These are phyloP conservation scores for Pichia sp. DNA, from an alignment of 1,139 yeast species.

Conservation along the genomic window DNA sequence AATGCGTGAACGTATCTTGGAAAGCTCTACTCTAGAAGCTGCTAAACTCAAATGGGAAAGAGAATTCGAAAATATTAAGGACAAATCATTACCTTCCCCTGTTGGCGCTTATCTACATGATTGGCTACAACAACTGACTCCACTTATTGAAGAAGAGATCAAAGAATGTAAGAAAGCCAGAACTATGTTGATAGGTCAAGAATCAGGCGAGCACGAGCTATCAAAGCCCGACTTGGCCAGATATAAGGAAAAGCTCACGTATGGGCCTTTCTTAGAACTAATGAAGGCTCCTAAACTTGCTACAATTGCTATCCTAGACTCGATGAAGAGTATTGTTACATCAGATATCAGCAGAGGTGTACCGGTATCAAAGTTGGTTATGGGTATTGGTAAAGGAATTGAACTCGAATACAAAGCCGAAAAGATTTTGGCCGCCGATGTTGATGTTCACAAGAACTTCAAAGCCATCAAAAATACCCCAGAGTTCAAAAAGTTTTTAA, in stretches of 20 bases:
- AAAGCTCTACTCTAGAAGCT: slow-evolving; percentile 73
- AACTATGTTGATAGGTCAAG: slow-evolving; percentile 19
- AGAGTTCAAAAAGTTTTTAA: slow-evolving; percentile 40
- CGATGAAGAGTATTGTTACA: slow-evolving; percentile 60
- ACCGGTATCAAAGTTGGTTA: slow-evolving; percentile 76
- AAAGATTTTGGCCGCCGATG: slow-evolving; percentile 51
- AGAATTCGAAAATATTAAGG: slow-evolving; percentile 64
- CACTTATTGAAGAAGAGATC: slow-evolving; percentile 62
- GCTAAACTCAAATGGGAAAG: slow-evolving; percentile 87
- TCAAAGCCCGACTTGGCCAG: slow-evolving; percentile 19
- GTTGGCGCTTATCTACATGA: slow-evolving; percentile 71
- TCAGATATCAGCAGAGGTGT: slow-evolving; percentile 80
- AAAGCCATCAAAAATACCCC: slow-evolving; percentile 28
- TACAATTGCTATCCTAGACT: slow-evolving; percentile 76
- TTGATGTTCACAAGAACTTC: slow-evolving; percentile 35
- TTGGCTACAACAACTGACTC: slow-evolving; percentile 67
- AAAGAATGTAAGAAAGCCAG: slow-evolving; percentile 38
- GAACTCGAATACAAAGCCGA: slow-evolving; percentile 79
- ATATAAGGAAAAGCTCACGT: slow-evolving; percentile 49
- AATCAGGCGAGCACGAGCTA: slow-evolving; percentile 1
- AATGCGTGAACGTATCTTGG: slow-evolving; percentile 69
- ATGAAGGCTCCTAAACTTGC: slow-evolving; percentile 77
- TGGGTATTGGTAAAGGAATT: slow-evolving; percentile 75
- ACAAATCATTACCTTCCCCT: slow-evolving; percentile 42
- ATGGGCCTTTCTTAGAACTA: slow-evolving; percentile 72